Percentiles rank a stretch among this genome's conserved stretches.
Evolutionary conservation across 257 asterid genomes (phyloP).

Genomic region (Gardenia jasminoides): DNA sequence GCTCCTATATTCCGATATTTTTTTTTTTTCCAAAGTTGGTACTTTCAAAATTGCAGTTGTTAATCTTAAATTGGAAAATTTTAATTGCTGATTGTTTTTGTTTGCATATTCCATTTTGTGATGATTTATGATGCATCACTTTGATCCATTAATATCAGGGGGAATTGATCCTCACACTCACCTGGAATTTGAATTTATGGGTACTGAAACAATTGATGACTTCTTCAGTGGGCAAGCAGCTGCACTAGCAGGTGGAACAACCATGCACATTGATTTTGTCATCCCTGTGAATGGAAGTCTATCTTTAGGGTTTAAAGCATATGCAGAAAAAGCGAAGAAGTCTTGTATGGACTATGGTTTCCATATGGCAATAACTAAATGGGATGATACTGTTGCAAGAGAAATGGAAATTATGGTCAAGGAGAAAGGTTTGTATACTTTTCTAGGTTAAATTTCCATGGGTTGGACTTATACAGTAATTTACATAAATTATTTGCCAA

Average conservation of each 20-base stretch:
- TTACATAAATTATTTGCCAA: background rate
- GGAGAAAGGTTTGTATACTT: conserved; percentile 57
- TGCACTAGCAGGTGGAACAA: conserved; percentile 98
- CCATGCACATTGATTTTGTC: conserved; percentile 94
- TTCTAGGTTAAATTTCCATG: background rate
- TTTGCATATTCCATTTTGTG: background rate
- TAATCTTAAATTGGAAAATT: background rate
- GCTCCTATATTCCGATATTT: too few species aligned
- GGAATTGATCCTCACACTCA: conserved; percentile 99
- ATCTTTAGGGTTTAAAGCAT: conserved; percentile 72
- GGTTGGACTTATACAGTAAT: background rate
- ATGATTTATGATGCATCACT: background rate
- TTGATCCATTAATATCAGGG: conserved; percentile 45
- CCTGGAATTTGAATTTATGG: conserved; percentile 97
- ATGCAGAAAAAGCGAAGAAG: conserved; percentile 69
- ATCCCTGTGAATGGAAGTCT: conserved; percentile 89
- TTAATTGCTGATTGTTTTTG: background rate
- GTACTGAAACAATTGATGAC: conserved; percentile 77
- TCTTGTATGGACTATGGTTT: conserved; percentile 96
- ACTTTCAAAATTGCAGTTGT: too few species aligned
- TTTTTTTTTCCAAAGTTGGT: too few species aligned
- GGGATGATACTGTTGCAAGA: conserved; percentile 78
- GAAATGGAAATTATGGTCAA: conserved; percentile 97
- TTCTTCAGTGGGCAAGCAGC: conserved; percentile 96
- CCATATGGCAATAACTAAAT: conserved; percentile 98